Conservation (phyloP, 1,284 basidiomycete genomes). For the Irpex lacteus region DNA sequence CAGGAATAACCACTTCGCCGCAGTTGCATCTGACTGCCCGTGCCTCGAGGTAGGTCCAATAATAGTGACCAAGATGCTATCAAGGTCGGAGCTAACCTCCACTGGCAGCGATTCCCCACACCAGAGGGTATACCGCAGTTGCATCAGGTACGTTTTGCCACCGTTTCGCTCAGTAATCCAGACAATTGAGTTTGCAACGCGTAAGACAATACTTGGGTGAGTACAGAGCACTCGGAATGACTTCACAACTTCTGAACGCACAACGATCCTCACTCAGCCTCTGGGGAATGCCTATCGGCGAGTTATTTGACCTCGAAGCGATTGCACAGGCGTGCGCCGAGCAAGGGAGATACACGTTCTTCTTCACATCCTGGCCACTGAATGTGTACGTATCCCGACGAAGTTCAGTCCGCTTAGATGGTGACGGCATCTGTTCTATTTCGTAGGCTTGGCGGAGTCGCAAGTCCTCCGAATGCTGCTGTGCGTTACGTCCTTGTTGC, state of each 20-base stretch:
- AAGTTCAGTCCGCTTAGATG: background rate
- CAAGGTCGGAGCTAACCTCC: background rate
- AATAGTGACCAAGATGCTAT: background rate
- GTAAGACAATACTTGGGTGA: constrained; percentile 60
- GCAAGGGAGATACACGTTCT: constrained; percentile 63
- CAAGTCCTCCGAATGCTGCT: constrained; percentile 68
- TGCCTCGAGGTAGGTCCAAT: constrained; percentile 51
- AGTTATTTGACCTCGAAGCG: constrained; percentile 68
- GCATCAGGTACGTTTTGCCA: constrained; percentile 47
- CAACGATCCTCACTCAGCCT: constrained; percentile 29
- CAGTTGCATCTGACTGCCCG: constrained; percentile 71
- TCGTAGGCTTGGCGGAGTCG: constrained; percentile 60
- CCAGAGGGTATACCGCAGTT: constrained; percentile 41
- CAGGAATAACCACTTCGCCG: constrained; percentile 79
- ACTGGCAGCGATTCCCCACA: constrained; percentile 52
- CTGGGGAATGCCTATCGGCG: constrained; percentile 74
- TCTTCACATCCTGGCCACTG: constrained; percentile 72
- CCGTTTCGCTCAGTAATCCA: too few species aligned
- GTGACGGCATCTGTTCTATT: background rate
- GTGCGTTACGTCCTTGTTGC: constrained; percentile 36
- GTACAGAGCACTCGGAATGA: constrained; percentile 14
- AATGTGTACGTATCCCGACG: constrained; percentile 49
- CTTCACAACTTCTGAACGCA: background rate
- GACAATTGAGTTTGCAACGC: background rate
- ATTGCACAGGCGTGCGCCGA: constrained; percentile 55